These are phyloP conservation scores for Boletellus sp. DNA, from an alignment of 768 basidiomycete genomes.

Conservation along the genomic window DNA sequence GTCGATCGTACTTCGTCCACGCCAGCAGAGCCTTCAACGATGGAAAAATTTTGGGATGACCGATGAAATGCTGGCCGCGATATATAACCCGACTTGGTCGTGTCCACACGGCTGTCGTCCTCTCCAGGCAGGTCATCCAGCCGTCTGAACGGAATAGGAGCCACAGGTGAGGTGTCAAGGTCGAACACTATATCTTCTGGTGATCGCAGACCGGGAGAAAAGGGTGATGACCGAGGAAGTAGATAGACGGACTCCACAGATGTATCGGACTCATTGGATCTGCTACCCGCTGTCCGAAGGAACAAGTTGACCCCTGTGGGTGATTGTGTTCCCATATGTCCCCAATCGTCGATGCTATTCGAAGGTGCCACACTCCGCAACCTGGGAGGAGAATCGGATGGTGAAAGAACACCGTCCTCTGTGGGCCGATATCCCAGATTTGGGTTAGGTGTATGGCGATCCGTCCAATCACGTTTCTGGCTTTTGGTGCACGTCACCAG, in stretches of 20 bases:
- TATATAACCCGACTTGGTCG: not conserved
- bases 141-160: not conserved
- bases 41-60: not conserved
- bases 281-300: not conserved
- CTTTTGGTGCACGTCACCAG: not conserved
- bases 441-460: not conserved
- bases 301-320: not conserved
- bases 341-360: conserved; percentile 3
- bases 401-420: not conserved
- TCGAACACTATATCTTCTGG: conserved; percentile 17
- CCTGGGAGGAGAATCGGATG: not conserved
- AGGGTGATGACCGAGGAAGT: conserved; percentile 25
- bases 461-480: not conserved
- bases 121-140: not conserved
- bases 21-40: not conserved
- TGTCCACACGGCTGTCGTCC: not conserved
- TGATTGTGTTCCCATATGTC: not conserved
- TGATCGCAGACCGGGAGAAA: conserved; percentile 11
- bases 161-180: conserved; percentile 24
- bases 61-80: not conserved
- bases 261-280: not conserved
- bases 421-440: not conserved
- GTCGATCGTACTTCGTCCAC: not conserved
- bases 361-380: not conserved
- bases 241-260: not conserved